Evolutionary conservation across 1,139 yeast genomes (phyloP).

Genomic region (Torulaspora globosa): DNA sequence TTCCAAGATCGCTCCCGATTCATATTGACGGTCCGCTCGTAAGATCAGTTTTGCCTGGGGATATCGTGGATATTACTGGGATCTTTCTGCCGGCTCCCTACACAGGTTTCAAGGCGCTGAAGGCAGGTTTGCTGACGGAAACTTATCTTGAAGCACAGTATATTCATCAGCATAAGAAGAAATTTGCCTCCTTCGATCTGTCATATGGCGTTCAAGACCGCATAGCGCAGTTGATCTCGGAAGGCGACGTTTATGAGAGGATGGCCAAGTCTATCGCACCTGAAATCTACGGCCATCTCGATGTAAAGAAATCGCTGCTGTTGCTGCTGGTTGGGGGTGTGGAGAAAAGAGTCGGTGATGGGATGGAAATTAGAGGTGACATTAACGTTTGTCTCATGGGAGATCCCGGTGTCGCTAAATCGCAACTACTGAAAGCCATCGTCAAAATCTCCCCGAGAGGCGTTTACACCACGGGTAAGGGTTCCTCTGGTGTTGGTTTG

Average conservation of each 20-base stretch:
- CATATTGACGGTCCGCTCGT: constrained; percentile 90
- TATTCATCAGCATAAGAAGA: constrained; percentile 82
- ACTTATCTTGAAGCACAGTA: constrained; percentile 87
- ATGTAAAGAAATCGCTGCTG: constrained; percentile 85
- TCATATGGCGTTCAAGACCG: constrained; percentile 53
- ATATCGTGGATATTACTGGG: constrained; percentile 87
- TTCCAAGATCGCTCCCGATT: constrained; percentile 79
- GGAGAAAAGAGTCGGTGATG: constrained; percentile 91
- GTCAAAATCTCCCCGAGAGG: constrained; percentile 94
- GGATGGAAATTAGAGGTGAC: constrained; percentile 96
- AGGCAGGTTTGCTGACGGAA: constrained; percentile 90
- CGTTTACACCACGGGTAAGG: constrained; percentile 97
- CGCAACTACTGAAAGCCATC: constrained; percentile 88
- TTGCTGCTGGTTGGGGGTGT: constrained; percentile 91
- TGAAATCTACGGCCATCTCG: constrained; percentile 91
- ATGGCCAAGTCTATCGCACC: constrained; percentile 93
- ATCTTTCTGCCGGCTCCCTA: constrained; percentile 91
- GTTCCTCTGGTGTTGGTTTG: constrained; percentile 97
- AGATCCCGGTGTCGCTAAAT: constrained; percentile 99
- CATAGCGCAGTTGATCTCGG: constrained; percentile 50
- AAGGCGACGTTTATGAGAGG: constrained; percentile 72
- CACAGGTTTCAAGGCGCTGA: constrained; percentile 88
- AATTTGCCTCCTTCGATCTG: constrained; percentile 65
- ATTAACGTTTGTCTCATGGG: constrained; percentile 97
- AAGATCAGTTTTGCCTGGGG: constrained; percentile 88